These are phyloP conservation scores for Alternaria triticina DNA, from an alignment of 2,329 filamentous ascomycete species.

Conservation along the genomic window DNA sequence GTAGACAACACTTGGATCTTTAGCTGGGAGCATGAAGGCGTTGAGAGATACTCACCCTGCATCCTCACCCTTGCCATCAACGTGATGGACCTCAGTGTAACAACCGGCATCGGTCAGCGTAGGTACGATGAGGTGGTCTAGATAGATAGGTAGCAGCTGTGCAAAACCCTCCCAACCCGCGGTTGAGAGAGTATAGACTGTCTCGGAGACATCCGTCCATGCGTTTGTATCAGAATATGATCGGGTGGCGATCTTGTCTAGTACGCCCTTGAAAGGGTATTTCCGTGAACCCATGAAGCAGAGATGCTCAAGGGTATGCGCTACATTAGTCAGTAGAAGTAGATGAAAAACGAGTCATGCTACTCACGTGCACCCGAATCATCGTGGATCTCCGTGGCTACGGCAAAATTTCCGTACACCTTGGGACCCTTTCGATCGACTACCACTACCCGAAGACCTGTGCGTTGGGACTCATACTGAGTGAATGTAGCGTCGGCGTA, in stretches of 20 bases:
- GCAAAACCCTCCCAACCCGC: conserved; percentile 98
- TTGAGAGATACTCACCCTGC: conserved; percentile 61
- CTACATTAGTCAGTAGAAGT: conserved; percentile 26
- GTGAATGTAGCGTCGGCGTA: conserved; percentile 89
- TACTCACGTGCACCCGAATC: conserved; percentile 79
- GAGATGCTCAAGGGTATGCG: conserved; percentile 60
- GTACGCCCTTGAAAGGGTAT: conserved; percentile 91
- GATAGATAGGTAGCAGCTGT: conserved; percentile 89
- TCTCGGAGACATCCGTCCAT: conserved; percentile 96
- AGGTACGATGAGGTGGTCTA: conserved; percentile 91
- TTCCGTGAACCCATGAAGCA: conserved; percentile 78
- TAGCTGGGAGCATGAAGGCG: conserved; percentile 5
- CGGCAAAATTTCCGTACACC: conserved; percentile 84
- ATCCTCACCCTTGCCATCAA: conserved; percentile 92
- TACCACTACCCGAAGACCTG: conserved; percentile 92
- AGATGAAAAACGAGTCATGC: background rate
- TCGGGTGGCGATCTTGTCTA: conserved; percentile 91
- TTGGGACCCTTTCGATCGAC: conserved; percentile 95
- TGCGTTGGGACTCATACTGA: conserved; percentile 94
- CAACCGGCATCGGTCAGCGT: conserved; percentile 92
- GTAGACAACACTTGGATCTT: conserved; percentile 75
- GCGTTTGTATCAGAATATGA: conserved; percentile 95
- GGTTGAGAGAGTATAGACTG: conserved; percentile 92
- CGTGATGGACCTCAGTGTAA: conserved; percentile 94
- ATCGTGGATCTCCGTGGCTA: conserved; percentile 97